phyloP scores from a whole-genome alignment of 1,284 basidiomycete species.

The Microbotryum scabiosae region DNA sequence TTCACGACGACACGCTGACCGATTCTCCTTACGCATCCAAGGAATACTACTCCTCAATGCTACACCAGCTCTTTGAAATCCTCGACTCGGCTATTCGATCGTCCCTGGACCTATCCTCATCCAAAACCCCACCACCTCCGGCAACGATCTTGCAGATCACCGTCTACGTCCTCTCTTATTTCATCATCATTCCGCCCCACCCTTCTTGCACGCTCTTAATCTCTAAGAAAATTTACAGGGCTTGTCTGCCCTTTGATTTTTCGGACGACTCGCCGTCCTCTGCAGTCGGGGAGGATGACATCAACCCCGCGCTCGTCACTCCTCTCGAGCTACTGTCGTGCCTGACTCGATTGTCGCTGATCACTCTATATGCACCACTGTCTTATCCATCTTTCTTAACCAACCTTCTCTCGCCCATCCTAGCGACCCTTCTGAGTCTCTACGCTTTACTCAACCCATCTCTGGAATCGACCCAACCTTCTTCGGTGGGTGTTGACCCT shows the following conservation, averaged over 20 bases:
- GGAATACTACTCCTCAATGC: neutral
- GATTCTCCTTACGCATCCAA: too few relatives aligned
- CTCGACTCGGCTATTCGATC: slow-evolving; percentile 38
- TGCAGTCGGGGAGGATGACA: neutral
- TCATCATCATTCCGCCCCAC: slow-evolving; percentile 43
- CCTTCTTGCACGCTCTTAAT: neutral
- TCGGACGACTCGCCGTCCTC: neutral
- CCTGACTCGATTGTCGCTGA: slow-evolving; percentile 44
- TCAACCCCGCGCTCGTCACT: neutral
- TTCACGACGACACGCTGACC: too few relatives aligned
- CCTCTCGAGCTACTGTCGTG: neutral
- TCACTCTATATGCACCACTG: slow-evolving; percentile 65
- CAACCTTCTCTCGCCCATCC: slow-evolving; percentile 57
- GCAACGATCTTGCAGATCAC: slow-evolving; percentile 51
- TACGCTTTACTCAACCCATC: slow-evolving; percentile 48
- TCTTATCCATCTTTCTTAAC: slow-evolving; percentile 54
- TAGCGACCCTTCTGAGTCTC: slow-evolving; percentile 59
- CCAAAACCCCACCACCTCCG: slow-evolving; percentile 33
- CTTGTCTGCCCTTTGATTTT: neutral
- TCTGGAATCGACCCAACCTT: slow-evolving; percentile 42
- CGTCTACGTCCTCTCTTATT: slow-evolving; percentile 58
- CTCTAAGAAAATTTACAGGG: neutral
- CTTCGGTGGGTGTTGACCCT: slow-evolving; percentile 47
- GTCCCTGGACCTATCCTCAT: slow-evolving; percentile 33
- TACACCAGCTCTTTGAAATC: slow-evolving; percentile 49